Conservation (phyloP, 352 stramenopile species). For the Globisporangium middletonii region DNA sequence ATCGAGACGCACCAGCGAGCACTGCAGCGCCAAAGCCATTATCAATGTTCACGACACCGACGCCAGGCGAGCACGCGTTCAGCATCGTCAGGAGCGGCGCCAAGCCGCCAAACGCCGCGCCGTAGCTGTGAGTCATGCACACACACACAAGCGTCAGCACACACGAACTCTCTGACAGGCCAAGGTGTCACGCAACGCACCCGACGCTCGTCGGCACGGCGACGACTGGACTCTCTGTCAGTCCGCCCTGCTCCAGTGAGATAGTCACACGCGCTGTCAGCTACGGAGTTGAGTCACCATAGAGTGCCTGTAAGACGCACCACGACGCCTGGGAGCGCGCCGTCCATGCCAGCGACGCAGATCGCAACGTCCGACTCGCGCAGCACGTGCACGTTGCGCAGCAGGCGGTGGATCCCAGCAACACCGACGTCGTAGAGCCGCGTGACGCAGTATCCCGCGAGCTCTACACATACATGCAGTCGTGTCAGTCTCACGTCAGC, state of each 20-base stretch:
- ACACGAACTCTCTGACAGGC: background rate
- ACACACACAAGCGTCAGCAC: background rate
- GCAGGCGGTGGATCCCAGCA: constrained; percentile 90
- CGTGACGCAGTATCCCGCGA: constrained; percentile 79
- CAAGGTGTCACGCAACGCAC: constrained; percentile 31
- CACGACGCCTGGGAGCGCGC: constrained; percentile 95
- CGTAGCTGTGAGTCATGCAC: constrained; percentile 34
- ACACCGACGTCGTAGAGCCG: constrained; percentile 93
- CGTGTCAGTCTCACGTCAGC: no score
- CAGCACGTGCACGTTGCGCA: constrained; percentile 83
- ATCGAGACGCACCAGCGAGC: constrained; percentile 46
- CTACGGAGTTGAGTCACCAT: background rate
- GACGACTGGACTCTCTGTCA: constrained; percentile 81
- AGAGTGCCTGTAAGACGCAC: constrained; percentile 33
- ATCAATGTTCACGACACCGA: constrained; percentile 99
- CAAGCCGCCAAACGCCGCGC: constrained; percentile 84
- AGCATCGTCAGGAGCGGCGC: constrained; percentile 97
- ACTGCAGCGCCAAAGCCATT: constrained; percentile 97
- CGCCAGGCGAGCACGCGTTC: constrained; percentile 96
- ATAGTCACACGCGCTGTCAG: constrained; percentile 2
- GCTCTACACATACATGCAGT: constrained; percentile 38
- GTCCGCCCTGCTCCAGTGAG: constrained; percentile 36
- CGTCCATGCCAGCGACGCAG: constrained; percentile 96
- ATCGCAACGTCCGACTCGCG: constrained; percentile 90
- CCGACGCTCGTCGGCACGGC: constrained; percentile 93